Conservation (phyloP, 1,284 basidiomycete species). For the Ustilago tritici region DNA sequence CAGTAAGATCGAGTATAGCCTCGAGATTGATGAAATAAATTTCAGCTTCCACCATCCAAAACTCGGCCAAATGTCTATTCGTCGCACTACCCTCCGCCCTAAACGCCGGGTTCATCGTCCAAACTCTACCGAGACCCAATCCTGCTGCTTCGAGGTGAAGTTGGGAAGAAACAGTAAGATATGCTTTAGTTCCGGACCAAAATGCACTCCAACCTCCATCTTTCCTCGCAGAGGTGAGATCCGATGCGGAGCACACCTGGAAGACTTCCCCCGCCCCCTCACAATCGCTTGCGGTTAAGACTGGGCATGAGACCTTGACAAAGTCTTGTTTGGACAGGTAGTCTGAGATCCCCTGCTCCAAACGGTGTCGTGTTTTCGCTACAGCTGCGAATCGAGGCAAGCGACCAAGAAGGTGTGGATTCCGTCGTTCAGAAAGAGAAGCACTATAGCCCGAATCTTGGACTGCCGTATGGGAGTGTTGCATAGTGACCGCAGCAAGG, state of each 20-base stretch:
- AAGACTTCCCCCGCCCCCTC: conserved; percentile 98
- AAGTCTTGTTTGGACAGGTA: conserved; percentile 75
- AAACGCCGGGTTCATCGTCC: conserved; percentile 91
- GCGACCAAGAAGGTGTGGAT: conserved; percentile 53
- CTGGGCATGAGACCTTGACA: conserved; percentile 82
- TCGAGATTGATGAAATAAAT: conserved; percentile 51
- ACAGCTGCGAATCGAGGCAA: conserved; percentile 46
- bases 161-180: conserved; percentile 93
- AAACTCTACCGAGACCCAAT: conserved; percentile 80
- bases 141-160: conserved; percentile 91
- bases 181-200: conserved; percentile 74
- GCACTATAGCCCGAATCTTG: conserved; percentile 26
- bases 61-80: conserved; percentile 92
- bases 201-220: conserved; percentile 29
- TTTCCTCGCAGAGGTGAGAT: conserved; percentile 17
- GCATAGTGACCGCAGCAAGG: conserved; percentile 33
- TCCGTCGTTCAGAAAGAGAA: conserved; percentile 40
- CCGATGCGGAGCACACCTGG: conserved; percentile 74
- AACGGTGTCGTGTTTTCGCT: conserved; percentile 38
- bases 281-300: conserved; percentile 90
- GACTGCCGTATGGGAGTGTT: conserved; percentile 22
- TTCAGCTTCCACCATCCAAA: conserved; percentile 97
- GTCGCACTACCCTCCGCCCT: conserved; percentile 91
- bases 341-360: conserved; percentile 44
- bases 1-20: conserved; percentile 46